phyloP scores from a whole-genome alignment of 2,329 filamentous ascomycete species.

The Bipolaris cookei region DNA sequence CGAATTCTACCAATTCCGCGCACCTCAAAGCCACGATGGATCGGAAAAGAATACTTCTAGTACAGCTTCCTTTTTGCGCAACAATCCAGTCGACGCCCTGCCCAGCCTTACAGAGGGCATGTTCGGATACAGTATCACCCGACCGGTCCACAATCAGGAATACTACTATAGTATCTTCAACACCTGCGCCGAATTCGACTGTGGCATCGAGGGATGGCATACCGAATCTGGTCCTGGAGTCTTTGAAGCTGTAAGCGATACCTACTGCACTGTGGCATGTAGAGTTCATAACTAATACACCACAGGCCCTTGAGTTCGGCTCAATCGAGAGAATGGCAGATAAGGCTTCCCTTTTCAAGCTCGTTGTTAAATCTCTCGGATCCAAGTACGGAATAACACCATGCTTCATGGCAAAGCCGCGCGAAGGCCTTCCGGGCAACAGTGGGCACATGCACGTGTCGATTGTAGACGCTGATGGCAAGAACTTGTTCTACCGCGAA shows the following conservation, averaged over 20 bases:
- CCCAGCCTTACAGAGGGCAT: constrained; percentile 88
- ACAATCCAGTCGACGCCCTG: constrained; percentile 75
- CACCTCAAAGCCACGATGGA: constrained; percentile 61
- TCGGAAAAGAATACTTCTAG: constrained; percentile 68
- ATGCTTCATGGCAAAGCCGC: constrained; percentile 98
- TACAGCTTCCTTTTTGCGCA: constrained; percentile 74
- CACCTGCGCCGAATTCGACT: constrained; percentile 76
- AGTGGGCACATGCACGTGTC: constrained; percentile 96
- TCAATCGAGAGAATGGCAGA: constrained; percentile 91
- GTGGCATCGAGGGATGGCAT: constrained; percentile 92
- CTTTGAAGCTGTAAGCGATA: constrained; percentile 75
- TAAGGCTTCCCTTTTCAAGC: constrained; percentile 90
- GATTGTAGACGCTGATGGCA: constrained; percentile 77
- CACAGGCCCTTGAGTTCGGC: constrained; percentile 82
- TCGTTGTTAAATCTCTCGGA: constrained; percentile 87
- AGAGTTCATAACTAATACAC: constrained; percentile 35
- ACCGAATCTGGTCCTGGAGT: constrained; percentile 93
- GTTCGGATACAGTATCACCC: constrained; percentile 91
- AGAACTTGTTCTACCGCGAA: constrained; percentile 82
- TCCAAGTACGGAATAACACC: constrained; percentile 90
- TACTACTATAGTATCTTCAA: constrained; percentile 91
- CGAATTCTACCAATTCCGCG: constrained; percentile 91
- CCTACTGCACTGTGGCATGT: background rate
- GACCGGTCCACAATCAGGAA: constrained; percentile 87
- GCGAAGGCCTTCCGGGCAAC: constrained; percentile 88